Base-by-base conservation (phyloP, 257 asterid genomes). In the Solanum bulbocastanum region DNA sequence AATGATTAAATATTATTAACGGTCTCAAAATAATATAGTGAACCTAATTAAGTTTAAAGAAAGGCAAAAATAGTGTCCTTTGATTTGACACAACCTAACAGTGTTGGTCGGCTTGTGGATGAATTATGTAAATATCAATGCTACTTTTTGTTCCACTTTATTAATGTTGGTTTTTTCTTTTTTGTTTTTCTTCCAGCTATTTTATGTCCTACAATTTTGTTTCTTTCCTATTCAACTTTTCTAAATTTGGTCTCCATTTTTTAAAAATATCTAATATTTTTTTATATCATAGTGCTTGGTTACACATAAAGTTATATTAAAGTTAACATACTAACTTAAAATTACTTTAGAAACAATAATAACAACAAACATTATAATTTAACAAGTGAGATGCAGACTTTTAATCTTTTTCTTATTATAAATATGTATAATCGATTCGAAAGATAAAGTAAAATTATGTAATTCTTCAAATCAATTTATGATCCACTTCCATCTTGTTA, bases 81-180 rank as follows among this genome's bases (percentile, higher is more conserved):
- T 92, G 93, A 93, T 62, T 82, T 86, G 93, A 93, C 91, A 84
- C 14, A 83, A 86, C 90, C 74, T 86, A n/a, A 65, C 71, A 49
- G 35, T 88, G 32, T 72, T 89, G 90, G 90, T 88, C 89, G 88
- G 91, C 87, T 60, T 20, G 14, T 73, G 86, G 86, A 88, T 88
- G 56, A 46, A 62, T 58, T 27, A 22, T 49, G n/a, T 40, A 58
- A 27, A 52, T 52, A 71, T 68, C 85, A 73, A 76, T 49, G 30
- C 85, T 7, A 30, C 85, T 44, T 33, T 81, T 81, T 30, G 30
- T 27, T 81, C 22, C 40, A 79, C 85, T 44, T 46, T 78, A 42
- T 75, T 75, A 20, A 74, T 23, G 6, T 22, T 32, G 16, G 30
- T 58, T 46, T 74, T 35, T 18, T 37, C 37, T n/a, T 62, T 35